These are phyloP conservation scores for Didymella pinodella DNA, from an alignment of 2,329 filamentous ascomycete genomes.

Conservation along the genomic window DNA sequence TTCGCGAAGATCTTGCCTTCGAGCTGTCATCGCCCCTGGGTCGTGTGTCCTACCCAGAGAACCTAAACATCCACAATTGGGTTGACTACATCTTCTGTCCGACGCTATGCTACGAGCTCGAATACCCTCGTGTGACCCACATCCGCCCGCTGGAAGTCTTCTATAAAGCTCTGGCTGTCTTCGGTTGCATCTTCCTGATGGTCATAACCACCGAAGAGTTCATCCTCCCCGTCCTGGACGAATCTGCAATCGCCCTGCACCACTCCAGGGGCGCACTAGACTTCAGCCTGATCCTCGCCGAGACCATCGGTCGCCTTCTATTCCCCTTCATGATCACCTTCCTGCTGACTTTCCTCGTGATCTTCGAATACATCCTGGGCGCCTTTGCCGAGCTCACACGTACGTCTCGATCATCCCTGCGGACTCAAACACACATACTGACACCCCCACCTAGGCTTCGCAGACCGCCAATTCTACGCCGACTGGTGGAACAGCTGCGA, in stretches of 20 bases:
- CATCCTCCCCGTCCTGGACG: conserved; percentile 85
- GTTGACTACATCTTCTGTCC: conserved; percentile 89
- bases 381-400: conserved; percentile 92
- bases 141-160: conserved; percentile 82
- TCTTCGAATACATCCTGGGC: conserved; percentile 95
- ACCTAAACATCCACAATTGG: conserved; percentile 84
- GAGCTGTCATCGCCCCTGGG: conserved; percentile 93
- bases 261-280: conserved; percentile 64
- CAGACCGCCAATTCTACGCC: conserved; percentile 90
- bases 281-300: conserved; percentile 78
- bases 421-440: conserved; percentile 5
- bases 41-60: conserved; percentile 86
- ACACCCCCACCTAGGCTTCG: conserved; percentile 65
- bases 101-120: conserved; percentile 95
- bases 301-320: conserved; percentile 88
- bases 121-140: conserved; percentile 83
- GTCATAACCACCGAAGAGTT: conserved; percentile 93
- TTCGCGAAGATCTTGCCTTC: conserved; percentile 86
- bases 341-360: conserved; percentile 93
- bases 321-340: conserved; percentile 99
- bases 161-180: conserved; percentile 86
- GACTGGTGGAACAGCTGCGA: conserved; percentile 78
- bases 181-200: conserved; percentile 95
- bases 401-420: conserved; percentile 32
- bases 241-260: conserved; percentile 68